These are phyloP conservation scores for Wickerhamomyces sp. DNA, from an alignment of 1,139 yeast species.

Conservation along the genomic window DNA sequence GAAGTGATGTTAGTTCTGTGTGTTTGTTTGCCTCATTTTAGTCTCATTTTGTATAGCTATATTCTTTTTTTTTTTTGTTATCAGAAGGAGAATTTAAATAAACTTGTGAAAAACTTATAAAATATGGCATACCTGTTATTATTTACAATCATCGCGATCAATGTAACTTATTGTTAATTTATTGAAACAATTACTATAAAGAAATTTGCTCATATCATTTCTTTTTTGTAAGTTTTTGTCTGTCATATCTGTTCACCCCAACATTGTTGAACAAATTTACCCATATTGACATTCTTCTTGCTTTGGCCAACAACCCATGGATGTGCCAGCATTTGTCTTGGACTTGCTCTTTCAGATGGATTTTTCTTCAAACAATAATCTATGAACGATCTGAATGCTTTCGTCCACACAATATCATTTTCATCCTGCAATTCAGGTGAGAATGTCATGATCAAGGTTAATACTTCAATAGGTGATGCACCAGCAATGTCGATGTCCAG, in stretches of 20 bases:
- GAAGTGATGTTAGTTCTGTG: not conserved
- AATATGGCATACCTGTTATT: too few relatives aligned
- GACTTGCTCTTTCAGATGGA: constrained; percentile 78
- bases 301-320: constrained; percentile 87
- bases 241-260: too few relatives aligned
- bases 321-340: constrained; percentile 85
- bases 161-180: too few relatives aligned
- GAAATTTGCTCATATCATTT: constrained; percentile 3
- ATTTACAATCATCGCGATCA: too few relatives aligned
- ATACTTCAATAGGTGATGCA: constrained; percentile 76
- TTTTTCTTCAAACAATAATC: constrained; percentile 79
- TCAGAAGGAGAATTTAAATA: too few relatives aligned
- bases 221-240: too few relatives aligned
- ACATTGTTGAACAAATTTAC: constrained; percentile 71
- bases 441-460: constrained; percentile 75
- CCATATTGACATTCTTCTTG: constrained; percentile 75
- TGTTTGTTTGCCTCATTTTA: not conserved
- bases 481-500: constrained; percentile 37
- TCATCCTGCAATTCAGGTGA: constrained; percentile 78
- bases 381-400: constrained; percentile 77
- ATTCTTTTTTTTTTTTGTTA: not conserved
- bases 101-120: too few relatives aligned
- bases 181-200: not conserved
- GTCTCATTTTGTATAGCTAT: not conserved
- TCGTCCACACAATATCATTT: constrained; percentile 76